Evolutionary conservation across 164 flowering plant genomes (phyloP).

Genomic region (Vitis labrusca): DNA sequence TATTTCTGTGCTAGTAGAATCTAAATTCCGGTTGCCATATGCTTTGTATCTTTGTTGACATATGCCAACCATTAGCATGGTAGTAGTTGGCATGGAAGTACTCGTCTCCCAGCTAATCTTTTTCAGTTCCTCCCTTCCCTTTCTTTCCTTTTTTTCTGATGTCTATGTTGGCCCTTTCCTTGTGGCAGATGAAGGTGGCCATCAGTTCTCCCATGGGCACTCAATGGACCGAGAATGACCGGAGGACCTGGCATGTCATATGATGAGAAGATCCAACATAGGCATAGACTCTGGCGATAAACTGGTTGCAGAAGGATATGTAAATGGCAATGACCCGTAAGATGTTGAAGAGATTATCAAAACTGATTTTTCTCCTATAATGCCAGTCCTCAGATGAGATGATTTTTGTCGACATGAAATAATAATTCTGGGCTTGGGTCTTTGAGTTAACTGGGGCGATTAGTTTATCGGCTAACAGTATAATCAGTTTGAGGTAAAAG

Average conservation of each 20-base stretch:
- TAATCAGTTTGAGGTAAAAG: not conserved
- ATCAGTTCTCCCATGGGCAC: conserved; percentile 33
- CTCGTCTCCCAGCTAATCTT: no score
- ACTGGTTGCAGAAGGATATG: conserved; percentile 12
- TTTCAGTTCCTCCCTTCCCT: not conserved
- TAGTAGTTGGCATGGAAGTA: no score
- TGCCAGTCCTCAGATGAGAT: no score
- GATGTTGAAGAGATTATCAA: conserved; percentile 21
- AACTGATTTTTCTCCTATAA: no score
- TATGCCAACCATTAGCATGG: no score
- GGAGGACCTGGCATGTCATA: not conserved
- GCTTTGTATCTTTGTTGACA: no score
- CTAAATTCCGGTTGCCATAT: no score
- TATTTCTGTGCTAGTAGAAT: no score
- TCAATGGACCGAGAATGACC: conserved; percentile 34
- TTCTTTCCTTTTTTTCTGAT: no score
- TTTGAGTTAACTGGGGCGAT: not conserved
- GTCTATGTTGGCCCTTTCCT: not conserved
- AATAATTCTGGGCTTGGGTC: conserved; percentile 3
- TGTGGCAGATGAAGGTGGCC: conserved; percentile 43
- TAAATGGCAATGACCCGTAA: conserved; percentile 11
- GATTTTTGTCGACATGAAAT: not conserved
- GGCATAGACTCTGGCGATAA: conserved; percentile 4
- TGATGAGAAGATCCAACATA: not conserved
- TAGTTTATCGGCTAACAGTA: not conserved